phyloP scores from a whole-genome alignment of 805 yeast species.

The Myxozyma udenii region DNA sequence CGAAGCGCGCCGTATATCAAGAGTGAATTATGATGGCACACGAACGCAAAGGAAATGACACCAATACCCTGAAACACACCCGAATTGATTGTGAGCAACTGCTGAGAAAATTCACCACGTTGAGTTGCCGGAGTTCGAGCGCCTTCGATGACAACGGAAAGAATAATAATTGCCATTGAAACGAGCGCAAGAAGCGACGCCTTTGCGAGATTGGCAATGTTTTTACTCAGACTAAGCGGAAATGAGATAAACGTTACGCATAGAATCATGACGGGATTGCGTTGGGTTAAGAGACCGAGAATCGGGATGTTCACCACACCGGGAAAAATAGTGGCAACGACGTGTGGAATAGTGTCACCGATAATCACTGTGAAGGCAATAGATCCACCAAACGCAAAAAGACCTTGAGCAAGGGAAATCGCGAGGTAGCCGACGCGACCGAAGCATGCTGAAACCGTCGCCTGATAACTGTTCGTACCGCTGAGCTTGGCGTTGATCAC shows the following conservation, averaged over 20 bases:
- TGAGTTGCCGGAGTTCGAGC: slow-evolving; percentile 44
- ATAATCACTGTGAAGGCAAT: slow-evolving; percentile 92
- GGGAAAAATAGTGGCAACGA: slow-evolving; percentile 64
- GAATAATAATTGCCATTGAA: slow-evolving; percentile 77
- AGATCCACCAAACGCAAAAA: slow-evolving; percentile 92
- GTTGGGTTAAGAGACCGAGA: slow-evolving; percentile 55
- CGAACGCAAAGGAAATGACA: slow-evolving; percentile 93
- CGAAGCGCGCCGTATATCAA: slow-evolving; percentile 82
- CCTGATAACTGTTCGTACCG: slow-evolving; percentile 77
- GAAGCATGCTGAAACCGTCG: slow-evolving; percentile 73
- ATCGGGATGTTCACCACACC: slow-evolving; percentile 37
- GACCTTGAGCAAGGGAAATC: slow-evolving; percentile 71
- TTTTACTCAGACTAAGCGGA: slow-evolving; percentile 76
- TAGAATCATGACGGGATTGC: slow-evolving; percentile 68
- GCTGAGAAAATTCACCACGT: slow-evolving; percentile 42
- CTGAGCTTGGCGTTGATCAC: slow-evolving; percentile 77
- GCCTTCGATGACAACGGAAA: slow-evolving; percentile 70
- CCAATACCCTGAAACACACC: slow-evolving; percentile 84
- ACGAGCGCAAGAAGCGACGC: slow-evolving; percentile 82
- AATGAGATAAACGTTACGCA: slow-evolving; percentile 72
- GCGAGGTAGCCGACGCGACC: slow-evolving; percentile 68
- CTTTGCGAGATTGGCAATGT: slow-evolving; percentile 79
- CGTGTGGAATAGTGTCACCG: slow-evolving; percentile 94
- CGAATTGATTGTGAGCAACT: slow-evolving; percentile 50
- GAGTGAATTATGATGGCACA: slow-evolving; percentile 91